Percentiles rank a stretch among this genome's conserved stretches.
Evolutionary conservation across 2,329 filamentous ascomycete genomes (phyloP).

Genomic region (Thielaviopsis musarum): DNA sequence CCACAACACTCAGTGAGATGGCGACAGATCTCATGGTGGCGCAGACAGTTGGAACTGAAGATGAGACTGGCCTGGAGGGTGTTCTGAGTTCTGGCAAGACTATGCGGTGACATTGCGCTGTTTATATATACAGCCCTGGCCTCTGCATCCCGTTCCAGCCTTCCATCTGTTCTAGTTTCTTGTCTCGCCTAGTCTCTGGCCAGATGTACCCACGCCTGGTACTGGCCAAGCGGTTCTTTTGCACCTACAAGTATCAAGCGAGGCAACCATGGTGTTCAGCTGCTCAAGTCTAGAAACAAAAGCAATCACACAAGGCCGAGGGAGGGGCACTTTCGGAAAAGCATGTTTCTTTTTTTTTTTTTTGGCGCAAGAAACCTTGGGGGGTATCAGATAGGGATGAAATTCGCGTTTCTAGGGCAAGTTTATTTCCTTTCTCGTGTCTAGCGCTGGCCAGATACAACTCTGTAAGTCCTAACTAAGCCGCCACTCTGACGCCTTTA

Average conservation of each 20-base stretch:
- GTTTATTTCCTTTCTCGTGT: background rate
- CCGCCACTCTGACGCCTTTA: too few relatives aligned
- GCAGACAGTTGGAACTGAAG: background rate
- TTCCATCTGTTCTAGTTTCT: too few relatives aligned
- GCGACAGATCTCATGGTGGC: background rate
- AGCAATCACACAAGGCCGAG: background rate
- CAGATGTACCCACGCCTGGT: background rate
- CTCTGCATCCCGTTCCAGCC: too few relatives aligned
- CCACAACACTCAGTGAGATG: background rate
- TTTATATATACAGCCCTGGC: too few relatives aligned
- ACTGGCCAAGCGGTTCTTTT: background rate
- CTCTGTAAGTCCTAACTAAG: background rate
- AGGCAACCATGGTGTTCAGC: background rate
- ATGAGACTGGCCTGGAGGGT: too few relatives aligned
- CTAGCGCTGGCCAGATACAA: too few relatives aligned
- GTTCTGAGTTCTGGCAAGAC: too few relatives aligned
- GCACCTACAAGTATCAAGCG: background rate
- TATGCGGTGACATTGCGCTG: too few relatives aligned
- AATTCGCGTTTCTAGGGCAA: background rate
- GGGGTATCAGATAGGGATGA: background rate
- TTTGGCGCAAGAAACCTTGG: background rate
- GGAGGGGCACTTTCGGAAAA: background rate
- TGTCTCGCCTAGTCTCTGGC: background rate
- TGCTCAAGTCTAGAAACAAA: background rate
- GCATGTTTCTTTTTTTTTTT: background rate